Percentiles rank a stretch among this genome's conserved stretches.
These are phyloP conservation scores for Martiniozyma abietophila DNA, from an alignment of 805 yeast genomes.

Conservation along the genomic window DNA sequence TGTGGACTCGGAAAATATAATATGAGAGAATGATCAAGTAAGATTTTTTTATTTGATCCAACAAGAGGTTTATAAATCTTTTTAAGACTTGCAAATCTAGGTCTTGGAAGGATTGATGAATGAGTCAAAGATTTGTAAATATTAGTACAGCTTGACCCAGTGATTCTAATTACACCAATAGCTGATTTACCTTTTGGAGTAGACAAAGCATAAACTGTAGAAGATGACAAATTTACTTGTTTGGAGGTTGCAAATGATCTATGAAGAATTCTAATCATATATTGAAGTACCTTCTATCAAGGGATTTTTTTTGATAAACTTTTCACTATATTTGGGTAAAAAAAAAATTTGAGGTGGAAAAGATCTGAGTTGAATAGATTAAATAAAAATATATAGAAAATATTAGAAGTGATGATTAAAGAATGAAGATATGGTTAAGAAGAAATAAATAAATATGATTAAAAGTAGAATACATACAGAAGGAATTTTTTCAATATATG, in stretches of 20 bases:
- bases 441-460: conserved; percentile 3
- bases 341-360: no score
- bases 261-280: background rate
- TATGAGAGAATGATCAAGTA: conserved; percentile 73
- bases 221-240: conserved; percentile 16
- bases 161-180: conserved; percentile 72
- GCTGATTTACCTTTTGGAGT: conserved; percentile 80
- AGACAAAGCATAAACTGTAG: conserved; percentile 87
- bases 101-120: conserved; percentile 30
- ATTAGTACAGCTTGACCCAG: conserved; percentile 55
- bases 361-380: background rate
- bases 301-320: no score
- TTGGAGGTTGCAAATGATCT: background rate
- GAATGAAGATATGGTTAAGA: conserved; percentile 1
- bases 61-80: conserved; percentile 36
- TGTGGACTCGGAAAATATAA: conserved; percentile 62
- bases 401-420: no score
- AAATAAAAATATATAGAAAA: no score
- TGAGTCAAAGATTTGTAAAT: conserved; percentile 41
- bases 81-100: conserved; percentile 49
- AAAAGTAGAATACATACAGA: no score
- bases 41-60: conserved; percentile 13
- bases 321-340: no score
- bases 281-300: no score
- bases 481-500: background rate